A percentile compares a stretch with the other conserved stretches of the same genome.
Evolutionary conservation across 176 grass and related monocot species (phyloP).

Genomic region (Juncus effusus): DNA sequence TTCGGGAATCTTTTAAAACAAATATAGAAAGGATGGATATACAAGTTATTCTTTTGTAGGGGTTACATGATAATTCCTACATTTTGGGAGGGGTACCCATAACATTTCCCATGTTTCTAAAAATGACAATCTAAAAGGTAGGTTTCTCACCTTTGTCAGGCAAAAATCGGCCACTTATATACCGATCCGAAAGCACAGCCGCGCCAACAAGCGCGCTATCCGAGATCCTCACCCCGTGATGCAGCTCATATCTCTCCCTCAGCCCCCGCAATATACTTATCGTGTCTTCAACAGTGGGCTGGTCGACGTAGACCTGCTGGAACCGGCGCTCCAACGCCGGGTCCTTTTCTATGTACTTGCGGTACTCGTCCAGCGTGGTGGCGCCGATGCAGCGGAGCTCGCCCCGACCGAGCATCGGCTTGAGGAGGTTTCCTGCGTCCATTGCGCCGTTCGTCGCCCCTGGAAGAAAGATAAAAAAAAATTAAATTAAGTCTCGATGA

Average conservation of each 20-base stretch:
- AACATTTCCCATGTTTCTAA: neutral
- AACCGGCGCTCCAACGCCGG: constrained; percentile 94
- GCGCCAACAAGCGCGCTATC: constrained; percentile 89
- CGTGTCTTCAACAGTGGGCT: constrained; percentile 93
- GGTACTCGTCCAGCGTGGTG: constrained; percentile 95
- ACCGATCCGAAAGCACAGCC: constrained; percentile 84
- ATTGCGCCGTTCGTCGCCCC: constrained; percentile 97
- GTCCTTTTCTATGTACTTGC: constrained; percentile 99
- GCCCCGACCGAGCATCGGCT: constrained; percentile 98
- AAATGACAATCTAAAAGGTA: neutral
- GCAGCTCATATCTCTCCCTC: constrained; percentile 91
- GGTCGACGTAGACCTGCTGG: constrained; percentile 98
- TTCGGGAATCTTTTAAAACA: too few species aligned
- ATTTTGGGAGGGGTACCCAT: neutral
- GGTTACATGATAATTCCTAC: too few species aligned
- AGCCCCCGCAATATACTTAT: constrained; percentile 91
- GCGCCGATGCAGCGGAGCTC: constrained; percentile 94
- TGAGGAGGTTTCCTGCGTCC: constrained; percentile 96
- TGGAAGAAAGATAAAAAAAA: constrained; percentile 33
- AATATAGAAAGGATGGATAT: too few species aligned
- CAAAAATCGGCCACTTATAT: constrained; percentile 97
- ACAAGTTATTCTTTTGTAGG: too few species aligned
- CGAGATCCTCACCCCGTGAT: constrained; percentile 95
- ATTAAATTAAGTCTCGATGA: too few species aligned
- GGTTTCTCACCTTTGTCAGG: constrained; percentile 82